Evolutionary conservation across 345 rosid genomes (phyloP), one percentile per base, ranked within the genome.

Genomic region (Microcos paniculata): DNA sequence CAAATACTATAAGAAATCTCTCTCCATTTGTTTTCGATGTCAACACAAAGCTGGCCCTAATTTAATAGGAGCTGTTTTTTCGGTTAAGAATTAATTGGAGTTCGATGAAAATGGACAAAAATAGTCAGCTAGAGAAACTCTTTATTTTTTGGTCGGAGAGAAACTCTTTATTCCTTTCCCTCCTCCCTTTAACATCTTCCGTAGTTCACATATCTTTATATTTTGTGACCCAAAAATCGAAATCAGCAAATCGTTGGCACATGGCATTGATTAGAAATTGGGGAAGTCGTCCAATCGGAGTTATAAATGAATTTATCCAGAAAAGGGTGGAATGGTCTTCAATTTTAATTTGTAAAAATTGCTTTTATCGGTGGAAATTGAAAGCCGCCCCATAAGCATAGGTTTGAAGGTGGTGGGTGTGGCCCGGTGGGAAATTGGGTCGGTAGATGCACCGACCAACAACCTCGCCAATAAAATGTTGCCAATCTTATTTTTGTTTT

Each of bases 391-490:
- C 75, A 53, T 21, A 64, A 21, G 38, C 74, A 55, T 63, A 35
- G 31, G 30, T 23, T 21, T 24, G 62, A 51, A 3, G 53, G 21
- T 24, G 6, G 33, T 35, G 40, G 40, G n/a, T n/a, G n/a, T 35
- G 40, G 40, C 40, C 40, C 40, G 1, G 15, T 49, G 5, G 53
- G 21, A 16, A 11, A 4, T 18, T 31, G 66, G 65, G 49, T 72
- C 1, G 73, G 77, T 79, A 21, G 71, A 67, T 69, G 70, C 65
- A 74, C 61, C 71, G 57, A 14, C 75, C 75, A 74, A 76, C 81
- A 59, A 74, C 81, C 78, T 74, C 40, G 59, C 62, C 81, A 46
- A 67, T 26, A 35, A 62, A 48, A 33, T 43, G 10, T 18, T 40
- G 13, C 19, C 28, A 14, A 30, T 30, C 9, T 13, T 9, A 62